A percentile compares a stretch with the other conserved stretches of the same genome.
phyloP scores from a whole-genome alignment of 345 rosid genomes.

The thale cress (Arabidopsis thaliana) region DNA sequence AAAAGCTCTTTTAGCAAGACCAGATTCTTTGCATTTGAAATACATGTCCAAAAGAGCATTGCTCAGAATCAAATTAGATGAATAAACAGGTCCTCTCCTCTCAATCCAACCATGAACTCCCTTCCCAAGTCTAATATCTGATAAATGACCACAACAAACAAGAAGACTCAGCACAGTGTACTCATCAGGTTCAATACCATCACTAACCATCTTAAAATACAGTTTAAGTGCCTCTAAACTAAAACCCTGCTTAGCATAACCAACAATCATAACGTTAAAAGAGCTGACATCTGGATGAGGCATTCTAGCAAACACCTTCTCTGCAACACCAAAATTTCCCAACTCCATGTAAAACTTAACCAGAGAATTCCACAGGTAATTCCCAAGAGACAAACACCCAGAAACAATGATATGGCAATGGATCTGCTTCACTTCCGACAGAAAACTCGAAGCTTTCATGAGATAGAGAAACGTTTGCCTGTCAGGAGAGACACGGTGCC shows the following conservation, averaged over 20 bases:
- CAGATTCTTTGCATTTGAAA: conserved; percentile 51
- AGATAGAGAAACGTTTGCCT: conserved; percentile 54
- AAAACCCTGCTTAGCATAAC: conserved; percentile 56
- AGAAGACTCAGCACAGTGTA: conserved; percentile 53
- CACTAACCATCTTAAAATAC: conserved; percentile 49
- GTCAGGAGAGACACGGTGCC: conserved; percentile 50
- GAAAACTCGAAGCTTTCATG: conserved; percentile 40
- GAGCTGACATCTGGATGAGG: conserved; percentile 54
- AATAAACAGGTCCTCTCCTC: conserved; percentile 46
- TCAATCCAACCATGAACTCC: conserved; percentile 57
- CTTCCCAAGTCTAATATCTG: conserved; percentile 53
- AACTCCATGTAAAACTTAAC: conserved; percentile 54
- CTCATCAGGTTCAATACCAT: conserved; percentile 44
- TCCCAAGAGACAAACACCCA: conserved; percentile 44
- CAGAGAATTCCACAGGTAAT: conserved; percentile 58
- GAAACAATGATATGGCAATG: conserved; percentile 57
- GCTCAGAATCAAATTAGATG: conserved; percentile 56
- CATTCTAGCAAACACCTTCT: conserved; percentile 49
- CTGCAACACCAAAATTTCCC: conserved; percentile 53
- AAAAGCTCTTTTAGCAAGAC: conserved; percentile 50
- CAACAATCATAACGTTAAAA: conserved; percentile 61
- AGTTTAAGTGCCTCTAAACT: conserved; percentile 53
- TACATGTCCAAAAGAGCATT: conserved; percentile 60
- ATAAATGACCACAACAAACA: conserved; percentile 58
- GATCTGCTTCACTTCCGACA: conserved; percentile 54